A percentile compares a stretch with the other conserved stretches of the same genome.
phyloP scores from a whole-genome alignment of 345 rosid species.

The Conringia planisiliqua region DNA sequence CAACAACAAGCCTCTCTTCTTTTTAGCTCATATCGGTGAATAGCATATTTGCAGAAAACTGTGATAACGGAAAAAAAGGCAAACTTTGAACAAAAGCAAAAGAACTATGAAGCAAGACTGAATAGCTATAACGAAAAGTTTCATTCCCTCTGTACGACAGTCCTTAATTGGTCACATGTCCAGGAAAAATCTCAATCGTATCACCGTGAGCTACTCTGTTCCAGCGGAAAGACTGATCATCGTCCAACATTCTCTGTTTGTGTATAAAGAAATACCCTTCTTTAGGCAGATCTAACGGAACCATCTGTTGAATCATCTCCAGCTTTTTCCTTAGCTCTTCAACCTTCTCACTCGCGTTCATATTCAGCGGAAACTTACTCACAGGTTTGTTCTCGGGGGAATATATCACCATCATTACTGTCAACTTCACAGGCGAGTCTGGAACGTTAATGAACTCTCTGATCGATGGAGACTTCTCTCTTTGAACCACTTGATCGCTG shows the following conservation, averaged over 20 bases:
- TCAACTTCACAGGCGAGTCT: conserved; percentile 3
- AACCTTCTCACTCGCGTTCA: conserved; percentile 53
- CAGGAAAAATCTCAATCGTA: conserved; percentile 58
- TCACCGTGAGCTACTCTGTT: conserved; percentile 62
- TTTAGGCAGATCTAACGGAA: conserved; percentile 45
- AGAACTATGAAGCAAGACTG: no score
- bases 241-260: conserved; percentile 36
- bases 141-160: neutral
- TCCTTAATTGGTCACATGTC: conserved; percentile 34
- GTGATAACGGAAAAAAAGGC: neutral
- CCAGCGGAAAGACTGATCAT: conserved; percentile 59
- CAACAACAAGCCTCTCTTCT: neutral
- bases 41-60: conserved; percentile 8
- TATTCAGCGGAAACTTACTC: conserved; percentile 49
- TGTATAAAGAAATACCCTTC: conserved; percentile 65
- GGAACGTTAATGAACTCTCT: neutral
- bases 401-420: conserved; percentile 25
- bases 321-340: conserved; percentile 63
- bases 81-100: neutral
- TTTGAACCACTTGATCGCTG: neutral
- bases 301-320: conserved; percentile 45
- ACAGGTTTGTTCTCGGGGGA: conserved; percentile 30
- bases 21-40: neutral
- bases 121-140: no score
- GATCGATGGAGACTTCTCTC: neutral